A percentile compares a stretch with the other conserved stretches of the same genome.
Conservation (phyloP, 2,329 filamentous ascomycete species). For the Aspergillus calidoustus region DNA sequence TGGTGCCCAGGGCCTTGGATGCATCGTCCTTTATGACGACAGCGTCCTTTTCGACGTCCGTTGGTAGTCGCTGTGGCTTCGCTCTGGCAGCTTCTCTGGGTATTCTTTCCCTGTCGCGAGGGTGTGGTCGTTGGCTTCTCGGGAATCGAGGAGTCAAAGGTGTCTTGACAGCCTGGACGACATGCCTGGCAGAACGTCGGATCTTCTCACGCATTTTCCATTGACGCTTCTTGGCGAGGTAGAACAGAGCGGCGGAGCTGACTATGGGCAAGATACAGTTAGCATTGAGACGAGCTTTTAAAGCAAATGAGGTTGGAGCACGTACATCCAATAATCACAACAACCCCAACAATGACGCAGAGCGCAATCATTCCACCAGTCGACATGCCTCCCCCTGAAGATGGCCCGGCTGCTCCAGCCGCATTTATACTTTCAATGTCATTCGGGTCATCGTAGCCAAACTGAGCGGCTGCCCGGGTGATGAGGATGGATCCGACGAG, state of each 20-base stretch:
- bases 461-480: slow-evolving; percentile 18
- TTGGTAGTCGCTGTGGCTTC: not conserved
- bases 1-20: not conserved
- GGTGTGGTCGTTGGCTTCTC: slow-evolving; percentile 1
- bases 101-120: not conserved
- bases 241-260: slow-evolving; percentile 24
- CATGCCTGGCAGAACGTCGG: slow-evolving; percentile 21
- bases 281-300: not conserved
- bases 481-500: slow-evolving; percentile 13
- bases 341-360: slow-evolving; percentile 26
- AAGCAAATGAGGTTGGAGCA: not conserved
- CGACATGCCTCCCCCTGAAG: slow-evolving; percentile 17
- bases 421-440: slow-evolving; percentile 21
- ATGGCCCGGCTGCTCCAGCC: slow-evolving; percentile 19
- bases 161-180: slow-evolving; percentile 23
- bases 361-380: slow-evolving; percentile 27
- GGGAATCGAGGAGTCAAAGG: slow-evolving; percentile 25
- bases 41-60: slow-evolving; percentile 21
- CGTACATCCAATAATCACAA: slow-evolving; percentile 27
- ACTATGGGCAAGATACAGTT: slow-evolving; percentile 15
- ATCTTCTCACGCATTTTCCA: slow-evolving; percentile 26
- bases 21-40: slow-evolving; percentile 2
- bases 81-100: not conserved
- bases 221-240: slow-evolving; percentile 26
- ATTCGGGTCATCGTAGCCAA: slow-evolving; percentile 10